Base-by-base conservation (phyloP, 176 grass and related monocot genomes). In the Puya raimondii region DNA sequence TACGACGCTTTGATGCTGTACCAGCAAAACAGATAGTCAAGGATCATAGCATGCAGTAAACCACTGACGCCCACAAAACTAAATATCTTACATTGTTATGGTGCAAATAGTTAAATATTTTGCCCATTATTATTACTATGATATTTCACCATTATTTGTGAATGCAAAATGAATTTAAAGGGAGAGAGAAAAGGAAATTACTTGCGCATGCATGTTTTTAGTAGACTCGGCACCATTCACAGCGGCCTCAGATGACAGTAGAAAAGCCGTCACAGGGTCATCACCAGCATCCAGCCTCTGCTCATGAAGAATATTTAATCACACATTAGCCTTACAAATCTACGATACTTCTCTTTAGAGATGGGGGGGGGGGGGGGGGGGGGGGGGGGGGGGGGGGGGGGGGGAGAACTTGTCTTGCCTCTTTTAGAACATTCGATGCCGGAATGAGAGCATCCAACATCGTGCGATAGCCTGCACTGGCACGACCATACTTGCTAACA, bases 381-480 rank as follows among this genome's bases (percentile, higher is more conserved):
- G n/a, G n/a, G n/a, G n/a, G n/a, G n/a, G n/a, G n/a, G n/a, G n/a
- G n/a, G n/a, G n/a, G n/a, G n/a, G n/a, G n/a, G n/a, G n/a, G n/a
- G n/a, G n/a, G n/a, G n/a, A n/a, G n/a, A n/a, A n/a, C n/a, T n/a
- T n/a, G n/a, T n/a, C 61, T 86, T 70, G 49, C 94, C 89, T 93
- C 82, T 84, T 80, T 90, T 66, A 99, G 76, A 49, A 79, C 78
- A 67, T 76, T 76, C 70, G 78, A 86, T 70, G 94, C 94, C 70
- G 94, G 90, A 88, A 99, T 93, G 23, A 99, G 90, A 72, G 94
- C 94, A 88, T 99, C 94, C 50, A 99, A 76, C 94, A 99, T 93
- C 29, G 94, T 99, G 1, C 94, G 89, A 71, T 88, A 99, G 54
- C 94, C 94, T 70, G 75, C 75, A n/a, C 66, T 78, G 26, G 94